phyloP scores from a whole-genome alignment of 2,329 filamentous ascomycete species.

The Fusarium brachygibbosum region DNA sequence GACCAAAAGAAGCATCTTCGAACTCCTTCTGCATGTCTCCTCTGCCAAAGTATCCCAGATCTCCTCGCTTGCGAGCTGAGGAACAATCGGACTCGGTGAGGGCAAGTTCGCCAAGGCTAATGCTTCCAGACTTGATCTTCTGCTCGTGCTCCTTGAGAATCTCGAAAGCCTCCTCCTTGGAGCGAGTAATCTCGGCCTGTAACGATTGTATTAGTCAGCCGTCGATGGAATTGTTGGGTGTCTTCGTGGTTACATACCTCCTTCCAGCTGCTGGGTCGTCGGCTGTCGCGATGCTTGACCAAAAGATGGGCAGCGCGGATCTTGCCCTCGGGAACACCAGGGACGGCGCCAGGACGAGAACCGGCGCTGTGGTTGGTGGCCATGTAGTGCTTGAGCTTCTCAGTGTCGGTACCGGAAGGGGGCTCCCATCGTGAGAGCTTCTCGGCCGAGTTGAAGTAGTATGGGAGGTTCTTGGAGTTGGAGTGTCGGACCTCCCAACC shows the following conservation, averaged over 20 bases:
- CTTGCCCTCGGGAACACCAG: slow-evolving; percentile 75
- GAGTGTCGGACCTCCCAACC: slow-evolving; percentile 98
- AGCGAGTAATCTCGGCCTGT: slow-evolving; percentile 83
- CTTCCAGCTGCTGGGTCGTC: slow-evolving; percentile 92
- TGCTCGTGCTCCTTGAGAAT: slow-evolving; percentile 83
- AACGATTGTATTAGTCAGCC: slow-evolving; percentile 7
- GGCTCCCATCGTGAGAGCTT: slow-evolving; percentile 97
- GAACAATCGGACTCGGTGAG: slow-evolving; percentile 94
- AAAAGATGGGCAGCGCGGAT: slow-evolving; percentile 94
- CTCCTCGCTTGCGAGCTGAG: slow-evolving; percentile 92
- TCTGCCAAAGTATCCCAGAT: slow-evolving; percentile 93
- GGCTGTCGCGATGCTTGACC: slow-evolving; percentile 91
- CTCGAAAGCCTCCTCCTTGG: slow-evolving; percentile 85
- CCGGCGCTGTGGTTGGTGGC: slow-evolving; percentile 81
- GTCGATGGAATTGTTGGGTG: background rate
- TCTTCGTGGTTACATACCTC: slow-evolving; percentile 63
- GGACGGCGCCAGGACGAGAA: slow-evolving; percentile 57
- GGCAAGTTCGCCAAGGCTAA: slow-evolving; percentile 84
- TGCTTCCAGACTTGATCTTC: slow-evolving; percentile 78
- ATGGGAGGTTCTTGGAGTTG: slow-evolving; percentile 98
- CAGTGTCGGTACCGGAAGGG: slow-evolving; percentile 86
- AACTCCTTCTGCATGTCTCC: slow-evolving; percentile 99
- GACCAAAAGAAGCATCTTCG: slow-evolving; percentile 93
- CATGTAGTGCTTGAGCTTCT: slow-evolving; percentile 96
- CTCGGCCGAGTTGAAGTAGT: slow-evolving; percentile 93